These are phyloP conservation scores for Zygnema circumcarinatum DNA, from an alignment of 139 green algal genomes.

Conservation along the genomic window DNA sequence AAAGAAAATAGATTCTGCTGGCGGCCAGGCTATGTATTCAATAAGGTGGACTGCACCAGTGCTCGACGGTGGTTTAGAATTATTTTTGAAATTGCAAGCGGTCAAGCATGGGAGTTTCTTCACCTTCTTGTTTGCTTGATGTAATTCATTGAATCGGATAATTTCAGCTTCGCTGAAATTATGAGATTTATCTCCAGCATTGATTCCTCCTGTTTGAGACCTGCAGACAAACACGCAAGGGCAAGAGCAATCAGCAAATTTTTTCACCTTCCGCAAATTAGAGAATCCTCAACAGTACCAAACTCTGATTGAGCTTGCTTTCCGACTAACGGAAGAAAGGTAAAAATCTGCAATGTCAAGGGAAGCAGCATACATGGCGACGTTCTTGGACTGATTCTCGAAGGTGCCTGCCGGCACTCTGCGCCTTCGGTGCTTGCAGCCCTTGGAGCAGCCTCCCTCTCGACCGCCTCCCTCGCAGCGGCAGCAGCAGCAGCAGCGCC, in stretches of 20 bases:
- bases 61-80: no score
- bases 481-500: no score
- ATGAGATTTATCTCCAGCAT: constrained; percentile 76
- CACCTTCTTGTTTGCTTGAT: constrained; percentile 83
- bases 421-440: no score
- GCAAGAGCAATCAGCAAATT: background rate
- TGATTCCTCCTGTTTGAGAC: constrained; percentile 35
- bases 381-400: no score
- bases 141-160: constrained; percentile 75
- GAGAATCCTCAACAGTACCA: background rate
- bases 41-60: no score
- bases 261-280: background rate
- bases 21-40: background rate
- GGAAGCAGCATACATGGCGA: no score
- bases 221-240: background rate
- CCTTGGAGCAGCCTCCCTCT: no score
- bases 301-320: background rate
- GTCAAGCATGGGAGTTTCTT: background rate
- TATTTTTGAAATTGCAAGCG: no score
- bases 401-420: no score
- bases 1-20: background rate
- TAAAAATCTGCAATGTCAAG: no score
- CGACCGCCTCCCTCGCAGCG: no score
- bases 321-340: no score
- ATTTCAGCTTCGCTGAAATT: constrained; percentile 88